A percentile compares a stretch with the other conserved stretches of the same genome.
Evolutionary conservation across 371 early-diverging fungal genomes (phyloP).

Genomic region (Saksenaea oblongispora): DNA sequence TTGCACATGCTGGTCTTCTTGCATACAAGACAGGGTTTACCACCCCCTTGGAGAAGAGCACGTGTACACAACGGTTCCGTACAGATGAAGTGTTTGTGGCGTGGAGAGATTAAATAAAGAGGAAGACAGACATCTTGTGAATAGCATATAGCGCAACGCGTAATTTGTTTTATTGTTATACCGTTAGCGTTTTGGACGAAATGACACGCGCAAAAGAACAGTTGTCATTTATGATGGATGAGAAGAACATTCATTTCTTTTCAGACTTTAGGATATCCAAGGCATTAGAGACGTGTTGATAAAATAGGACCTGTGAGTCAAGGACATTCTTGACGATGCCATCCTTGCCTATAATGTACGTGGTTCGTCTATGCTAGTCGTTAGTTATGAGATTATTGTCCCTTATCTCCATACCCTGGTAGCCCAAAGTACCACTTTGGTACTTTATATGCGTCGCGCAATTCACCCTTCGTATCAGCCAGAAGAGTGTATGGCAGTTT

Average conservation of each 20-base stretch:
- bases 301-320: constrained; percentile 27
- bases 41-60: constrained; percentile 82
- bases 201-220: too few species aligned
- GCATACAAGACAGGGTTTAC: constrained; percentile 74
- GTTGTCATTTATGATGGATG: too few species aligned
- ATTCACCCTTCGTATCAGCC: constrained; percentile 28
- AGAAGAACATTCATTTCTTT: not conserved
- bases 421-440: constrained; percentile 21
- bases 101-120: constrained; percentile 73
- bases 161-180: not conserved
- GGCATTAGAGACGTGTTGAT: constrained; percentile 27
- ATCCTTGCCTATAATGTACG: constrained; percentile 30
- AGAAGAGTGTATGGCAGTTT: constrained; percentile 27
- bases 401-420: constrained; percentile 6
- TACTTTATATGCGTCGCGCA: constrained; percentile 26
- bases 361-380: constrained; percentile 25
- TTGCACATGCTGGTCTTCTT: constrained; percentile 96
- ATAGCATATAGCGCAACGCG: not conserved
- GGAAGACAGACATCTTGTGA: not conserved
- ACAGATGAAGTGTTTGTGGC: constrained; percentile 92
- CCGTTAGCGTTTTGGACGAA: too few species aligned
- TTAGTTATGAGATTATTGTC: not conserved
- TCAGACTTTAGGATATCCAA: not conserved
- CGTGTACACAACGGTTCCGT: constrained; percentile 95
- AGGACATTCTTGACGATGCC: constrained; percentile 33